These are phyloP conservation scores for Rhodosporidiobolus odoratus DNA, from an alignment of 768 basidiomycete genomes.

Conservation along the genomic window DNA sequence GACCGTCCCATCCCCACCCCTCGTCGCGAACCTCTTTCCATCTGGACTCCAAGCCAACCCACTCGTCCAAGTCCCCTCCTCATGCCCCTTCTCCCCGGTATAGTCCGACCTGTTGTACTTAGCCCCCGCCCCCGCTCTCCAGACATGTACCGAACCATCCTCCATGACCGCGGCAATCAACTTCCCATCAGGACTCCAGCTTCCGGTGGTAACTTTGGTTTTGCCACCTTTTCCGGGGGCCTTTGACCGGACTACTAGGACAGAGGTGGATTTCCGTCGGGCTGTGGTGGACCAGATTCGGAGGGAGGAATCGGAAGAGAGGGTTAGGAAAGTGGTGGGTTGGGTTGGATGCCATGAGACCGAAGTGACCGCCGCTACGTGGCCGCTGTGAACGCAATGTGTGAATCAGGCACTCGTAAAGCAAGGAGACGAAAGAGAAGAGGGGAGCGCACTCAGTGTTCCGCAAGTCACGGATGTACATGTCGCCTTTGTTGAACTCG, in stretches of 20 bases:
- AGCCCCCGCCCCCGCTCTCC: constrained; percentile 62
- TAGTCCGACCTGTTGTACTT: constrained; percentile 88
- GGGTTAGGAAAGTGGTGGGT: constrained; percentile 74
- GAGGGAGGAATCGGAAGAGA: constrained; percentile 92
- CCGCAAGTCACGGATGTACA: constrained; percentile 97
- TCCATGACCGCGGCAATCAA: constrained; percentile 74
- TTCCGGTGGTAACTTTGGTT: constrained; percentile 81
- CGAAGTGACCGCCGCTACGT: constrained; percentile 83
- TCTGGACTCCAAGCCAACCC: constrained; percentile 85
- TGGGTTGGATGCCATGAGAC: constrained; percentile 92
- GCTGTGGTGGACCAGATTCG: constrained; percentile 96
- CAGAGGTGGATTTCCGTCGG: constrained; percentile 86
- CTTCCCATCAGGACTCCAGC: constrained; percentile 83
- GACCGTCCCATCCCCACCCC: constrained; percentile 91
- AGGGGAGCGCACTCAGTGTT: constrained; percentile 76
- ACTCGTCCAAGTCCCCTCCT: constrained; percentile 77
- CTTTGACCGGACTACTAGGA: constrained; percentile 94
- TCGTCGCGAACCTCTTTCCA: constrained; percentile 71
- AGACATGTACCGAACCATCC: constrained; percentile 89
- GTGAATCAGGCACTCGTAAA: no score
- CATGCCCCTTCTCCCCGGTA: constrained; percentile 79
- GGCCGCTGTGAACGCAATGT: constrained; percentile 59
- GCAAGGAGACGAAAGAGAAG: background rate
- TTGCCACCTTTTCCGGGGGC: constrained; percentile 71
- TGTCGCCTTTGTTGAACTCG: constrained; percentile 79